Evolutionary conservation across 306 rosid species (phyloP).

Genomic region (Astragalus glycyphyllos): DNA sequence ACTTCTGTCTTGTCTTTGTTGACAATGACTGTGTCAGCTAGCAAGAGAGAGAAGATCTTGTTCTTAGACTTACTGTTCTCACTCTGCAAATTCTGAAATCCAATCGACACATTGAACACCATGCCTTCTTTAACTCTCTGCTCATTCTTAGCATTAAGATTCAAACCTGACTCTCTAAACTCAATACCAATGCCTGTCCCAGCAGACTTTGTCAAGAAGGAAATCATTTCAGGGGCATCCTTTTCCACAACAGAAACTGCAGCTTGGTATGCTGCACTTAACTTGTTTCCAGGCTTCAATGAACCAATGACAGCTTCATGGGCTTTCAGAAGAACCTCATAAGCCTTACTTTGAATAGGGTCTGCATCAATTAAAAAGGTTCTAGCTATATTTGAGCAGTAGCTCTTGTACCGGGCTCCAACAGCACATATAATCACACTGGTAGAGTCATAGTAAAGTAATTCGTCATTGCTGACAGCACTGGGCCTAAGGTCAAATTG

Average conservation of each 20-base stretch:
- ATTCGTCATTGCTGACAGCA: constrained; percentile 93
- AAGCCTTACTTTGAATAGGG: constrained; percentile 84
- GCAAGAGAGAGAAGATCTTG: constrained; percentile 72
- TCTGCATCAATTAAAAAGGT: constrained; percentile 89
- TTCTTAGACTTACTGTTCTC: constrained; percentile 58
- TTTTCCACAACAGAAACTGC: constrained; percentile 81
- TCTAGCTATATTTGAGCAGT: constrained; percentile 90
- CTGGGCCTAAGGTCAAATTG: constrained; percentile 92
- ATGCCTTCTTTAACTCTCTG: constrained; percentile 77
- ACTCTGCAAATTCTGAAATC: constrained; percentile 79
- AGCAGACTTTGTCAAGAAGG: constrained; percentile 78
- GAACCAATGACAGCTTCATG: constrained; percentile 78
- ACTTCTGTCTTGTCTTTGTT: constrained; percentile 74
- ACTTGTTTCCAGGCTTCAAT: constrained; percentile 72
- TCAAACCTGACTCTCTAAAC: constrained; percentile 93
- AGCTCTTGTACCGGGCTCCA: constrained; percentile 91
- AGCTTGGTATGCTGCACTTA: constrained; percentile 75
- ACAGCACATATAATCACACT: constrained; percentile 92
- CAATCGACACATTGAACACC: constrained; percentile 89
- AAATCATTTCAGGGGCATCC: constrained; percentile 78
- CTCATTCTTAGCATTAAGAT: constrained; percentile 83
- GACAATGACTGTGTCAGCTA: constrained; percentile 82
- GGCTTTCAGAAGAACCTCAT: constrained; percentile 84
- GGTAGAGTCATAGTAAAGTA: constrained; percentile 79
- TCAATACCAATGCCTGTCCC: constrained; percentile 97